These are phyloP conservation scores for Aspergillus oerlinghausenensis DNA, from an alignment of 2,329 filamentous ascomycete species.

Conservation along the genomic window DNA sequence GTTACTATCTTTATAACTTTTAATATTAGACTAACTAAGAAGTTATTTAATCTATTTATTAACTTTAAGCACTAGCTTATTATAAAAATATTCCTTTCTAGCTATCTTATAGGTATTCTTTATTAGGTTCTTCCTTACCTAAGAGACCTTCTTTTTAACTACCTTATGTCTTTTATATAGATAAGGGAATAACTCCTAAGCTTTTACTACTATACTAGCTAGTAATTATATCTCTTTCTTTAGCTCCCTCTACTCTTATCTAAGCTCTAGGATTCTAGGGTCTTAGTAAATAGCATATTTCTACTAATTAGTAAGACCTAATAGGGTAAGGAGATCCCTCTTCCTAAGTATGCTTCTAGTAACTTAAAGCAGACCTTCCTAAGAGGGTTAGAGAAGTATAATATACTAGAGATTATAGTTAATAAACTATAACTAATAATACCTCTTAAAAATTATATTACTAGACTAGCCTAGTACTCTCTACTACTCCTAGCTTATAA, in stretches of 20 bases:
- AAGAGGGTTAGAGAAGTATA: conserved; percentile 21
- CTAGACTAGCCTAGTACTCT: conserved; percentile 23
- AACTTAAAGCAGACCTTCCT: conserved; percentile 19
- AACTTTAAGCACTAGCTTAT: conserved; percentile 20
- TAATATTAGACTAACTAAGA: conserved; percentile 30
- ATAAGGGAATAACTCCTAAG: conserved; percentile 12
- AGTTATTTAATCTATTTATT: conserved; percentile 24
- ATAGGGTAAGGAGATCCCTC: conserved; percentile 17
- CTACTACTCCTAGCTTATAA: conserved; percentile 24
- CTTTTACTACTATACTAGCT: conserved; percentile 18
- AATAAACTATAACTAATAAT: conserved; percentile 26
- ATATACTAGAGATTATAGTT: conserved; percentile 22
- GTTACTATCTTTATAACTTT: conserved; percentile 67
- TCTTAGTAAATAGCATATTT: conserved; percentile 15
- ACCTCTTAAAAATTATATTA: conserved; percentile 21
- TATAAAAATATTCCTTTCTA: conserved; percentile 24
- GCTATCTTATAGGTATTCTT: conserved; percentile 17
- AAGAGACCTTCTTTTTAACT: conserved; percentile 16
- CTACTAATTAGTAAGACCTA: conserved; percentile 17
- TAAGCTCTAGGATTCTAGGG: conserved; percentile 17
- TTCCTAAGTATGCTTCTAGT: conserved; percentile 25
- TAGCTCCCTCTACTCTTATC: conserved; percentile 23
- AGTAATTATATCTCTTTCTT: conserved; percentile 22
- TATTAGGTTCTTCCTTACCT: conserved; percentile 18
- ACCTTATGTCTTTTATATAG: conserved; percentile 19